Evolutionary conservation across 495 filamentous ascomycete genomes (phyloP).

Genomic region (Lophiostoma macrostomum): DNA sequence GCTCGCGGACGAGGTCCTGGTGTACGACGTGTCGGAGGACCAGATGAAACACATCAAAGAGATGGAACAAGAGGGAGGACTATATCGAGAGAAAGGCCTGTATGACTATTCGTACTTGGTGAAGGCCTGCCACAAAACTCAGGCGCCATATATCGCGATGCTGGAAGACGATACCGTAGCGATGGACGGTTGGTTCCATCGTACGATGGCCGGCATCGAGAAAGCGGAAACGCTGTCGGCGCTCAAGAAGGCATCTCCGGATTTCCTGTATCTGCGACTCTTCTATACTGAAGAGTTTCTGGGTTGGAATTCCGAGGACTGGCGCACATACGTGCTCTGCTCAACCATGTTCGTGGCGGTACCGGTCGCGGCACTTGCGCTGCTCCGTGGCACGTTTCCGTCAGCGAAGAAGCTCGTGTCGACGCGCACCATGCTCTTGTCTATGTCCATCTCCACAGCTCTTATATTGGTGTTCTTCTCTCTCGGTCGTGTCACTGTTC

Average conservation of each 20-base stretch:
- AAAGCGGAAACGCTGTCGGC: conserved; percentile 35
- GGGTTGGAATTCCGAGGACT: conserved; percentile 56
- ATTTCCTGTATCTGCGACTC: conserved; percentile 52
- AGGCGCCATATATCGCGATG: conserved; percentile 49
- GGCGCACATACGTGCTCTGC: conserved; percentile 43
- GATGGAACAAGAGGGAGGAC: conserved; percentile 35
- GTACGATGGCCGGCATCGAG: conserved; percentile 43
- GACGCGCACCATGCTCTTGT: conserved; percentile 18
- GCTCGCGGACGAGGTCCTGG: conserved; percentile 48
- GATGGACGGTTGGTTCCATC: conserved; percentile 51
- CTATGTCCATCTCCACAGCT: conserved; percentile 32
- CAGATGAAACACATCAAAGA: conserved; percentile 33
- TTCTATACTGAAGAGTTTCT: conserved; percentile 58
- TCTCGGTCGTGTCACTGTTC: conserved; percentile 42
- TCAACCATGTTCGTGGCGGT: conserved; percentile 23
- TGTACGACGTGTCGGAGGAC: conserved; percentile 41
- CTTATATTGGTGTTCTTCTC: conserved; percentile 42
- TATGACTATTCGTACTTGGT: conserved; percentile 52
- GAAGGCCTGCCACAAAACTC: conserved; percentile 46
- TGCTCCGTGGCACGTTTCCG: conserved; percentile 12
- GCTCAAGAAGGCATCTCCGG: conserved; percentile 1
- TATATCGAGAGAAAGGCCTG: conserved; percentile 45
- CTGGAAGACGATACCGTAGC: conserved; percentile 57
- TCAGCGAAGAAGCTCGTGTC: not conserved
- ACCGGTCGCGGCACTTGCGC: not conserved